Evolutionary conservation across 371 early-diverging fungal species (phyloP).

Genomic region (Mucor irregularis): DNA sequence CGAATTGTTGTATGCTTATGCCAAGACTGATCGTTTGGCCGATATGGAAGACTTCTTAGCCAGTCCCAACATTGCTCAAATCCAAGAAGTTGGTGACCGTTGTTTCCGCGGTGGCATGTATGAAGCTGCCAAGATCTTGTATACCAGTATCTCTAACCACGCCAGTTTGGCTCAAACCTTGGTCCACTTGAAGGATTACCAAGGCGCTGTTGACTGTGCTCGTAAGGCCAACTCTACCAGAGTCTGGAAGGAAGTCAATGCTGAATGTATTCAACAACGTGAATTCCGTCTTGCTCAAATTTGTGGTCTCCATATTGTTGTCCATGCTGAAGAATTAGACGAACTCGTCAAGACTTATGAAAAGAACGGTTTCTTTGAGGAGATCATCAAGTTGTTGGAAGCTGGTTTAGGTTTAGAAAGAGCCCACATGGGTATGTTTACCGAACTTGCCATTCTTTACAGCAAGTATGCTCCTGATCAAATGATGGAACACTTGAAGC

Average conservation of each 20-base stretch:
- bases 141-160: constrained; percentile 94
- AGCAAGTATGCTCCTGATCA: constrained; percentile 92
- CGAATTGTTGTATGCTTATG: constrained; percentile 92
- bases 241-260: constrained; percentile 98
- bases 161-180: constrained; percentile 93
- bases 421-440: constrained; percentile 99
- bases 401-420: constrained; percentile 93
- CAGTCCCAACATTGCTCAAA: constrained; percentile 91
- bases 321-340: constrained; percentile 96
- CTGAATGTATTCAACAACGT: constrained; percentile 88
- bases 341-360: constrained; percentile 88
- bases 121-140: constrained; percentile 93
- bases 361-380: constrained; percentile 83
- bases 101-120: constrained; percentile 91
- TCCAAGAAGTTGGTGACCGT: constrained; percentile 92
- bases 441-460: constrained; percentile 95
- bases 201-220: constrained; percentile 96
- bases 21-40: constrained; percentile 87
- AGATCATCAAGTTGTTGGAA: constrained; percentile 88
- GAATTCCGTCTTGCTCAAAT: constrained; percentile 97
- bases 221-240: constrained; percentile 96
- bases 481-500: constrained; percentile 95
- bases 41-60: constrained; percentile 94
- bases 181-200: constrained; percentile 92
- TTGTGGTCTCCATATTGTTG: constrained; percentile 93